phyloP scores from a whole-genome alignment of 768 basidiomycete genomes.

The Sarcodon aspratus region DNA sequence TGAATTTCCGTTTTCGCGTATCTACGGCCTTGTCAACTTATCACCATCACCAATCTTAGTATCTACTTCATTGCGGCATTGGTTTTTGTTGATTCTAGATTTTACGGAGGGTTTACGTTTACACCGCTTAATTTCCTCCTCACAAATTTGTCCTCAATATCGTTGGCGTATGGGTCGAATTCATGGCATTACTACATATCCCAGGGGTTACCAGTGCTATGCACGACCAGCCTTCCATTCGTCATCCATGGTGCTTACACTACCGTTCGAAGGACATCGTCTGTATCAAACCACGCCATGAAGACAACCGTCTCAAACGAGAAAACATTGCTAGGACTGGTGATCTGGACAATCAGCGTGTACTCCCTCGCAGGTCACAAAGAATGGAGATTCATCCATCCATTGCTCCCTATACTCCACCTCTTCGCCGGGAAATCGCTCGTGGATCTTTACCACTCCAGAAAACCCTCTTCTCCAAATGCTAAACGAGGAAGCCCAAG shows the following conservation, averaged over 20 bases:
- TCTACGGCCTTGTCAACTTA: neutral
- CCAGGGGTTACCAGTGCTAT: conserved; percentile 79
- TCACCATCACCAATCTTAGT: neutral
- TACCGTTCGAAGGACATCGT: conserved; percentile 5
- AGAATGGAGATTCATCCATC: conserved; percentile 96
- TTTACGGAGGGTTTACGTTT: conserved; percentile 55
- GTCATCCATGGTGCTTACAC: conserved; percentile 48
- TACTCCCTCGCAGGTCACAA: conserved; percentile 88
- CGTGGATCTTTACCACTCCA: conserved; percentile 29
- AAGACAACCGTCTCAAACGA: conserved; percentile 7
- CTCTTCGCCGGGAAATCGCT: conserved; percentile 68
- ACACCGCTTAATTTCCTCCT: conserved; percentile 76
- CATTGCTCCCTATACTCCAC: conserved; percentile 76
- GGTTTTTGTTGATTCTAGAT: conserved; percentile 47
- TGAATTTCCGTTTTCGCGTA: neutral
- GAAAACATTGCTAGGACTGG: conserved; percentile 32
- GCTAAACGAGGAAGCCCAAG: neutral
- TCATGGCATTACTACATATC: conserved; percentile 84
- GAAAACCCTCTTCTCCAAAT: neutral
- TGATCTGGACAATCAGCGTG: conserved; percentile 50
- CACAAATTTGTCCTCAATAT: conserved; percentile 76
- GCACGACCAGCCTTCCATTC: conserved; percentile 65
- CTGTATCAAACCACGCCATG: conserved; percentile 10
- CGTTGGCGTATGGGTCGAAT: conserved; percentile 85
- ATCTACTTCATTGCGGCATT: neutral